Percentiles rank a stretch among this genome's conserved stretches.
These are phyloP conservation scores for Platismatia glauca DNA, from an alignment of 495 filamentous ascomycete genomes.

Conservation along the genomic window DNA sequence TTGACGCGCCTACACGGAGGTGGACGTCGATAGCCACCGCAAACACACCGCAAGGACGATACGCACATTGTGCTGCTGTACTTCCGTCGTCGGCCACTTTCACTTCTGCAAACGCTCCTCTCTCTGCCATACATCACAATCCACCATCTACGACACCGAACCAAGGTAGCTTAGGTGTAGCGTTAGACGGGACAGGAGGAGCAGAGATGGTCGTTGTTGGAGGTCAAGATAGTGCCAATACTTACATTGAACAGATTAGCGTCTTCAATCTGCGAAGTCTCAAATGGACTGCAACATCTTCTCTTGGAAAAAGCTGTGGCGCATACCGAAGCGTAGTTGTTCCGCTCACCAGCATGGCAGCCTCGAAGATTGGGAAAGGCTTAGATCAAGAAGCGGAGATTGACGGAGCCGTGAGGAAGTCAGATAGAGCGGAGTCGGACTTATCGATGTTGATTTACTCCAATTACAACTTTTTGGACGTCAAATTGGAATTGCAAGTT, in stretches of 20 bases:
- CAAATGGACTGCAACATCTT: constrained; percentile 84
- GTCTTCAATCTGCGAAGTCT: constrained; percentile 95
- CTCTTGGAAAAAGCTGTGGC: constrained; percentile 81
- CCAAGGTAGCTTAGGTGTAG: constrained; percentile 75
- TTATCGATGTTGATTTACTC: constrained; percentile 96
- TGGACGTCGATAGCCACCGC: constrained; percentile 78
- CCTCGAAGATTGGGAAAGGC: constrained; percentile 60
- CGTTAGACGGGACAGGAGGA: constrained; percentile 80
- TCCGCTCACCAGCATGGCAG: constrained; percentile 60
- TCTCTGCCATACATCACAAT: constrained; percentile 83
- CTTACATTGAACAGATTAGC: constrained; percentile 97
- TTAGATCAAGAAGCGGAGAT: constrained; percentile 31
- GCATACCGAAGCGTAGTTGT: constrained; percentile 94
- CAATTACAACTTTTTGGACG: constrained; percentile 97
- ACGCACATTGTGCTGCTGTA: constrained; percentile 93
- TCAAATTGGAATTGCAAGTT: constrained; percentile 89
- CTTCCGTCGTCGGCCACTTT: constrained; percentile 80
- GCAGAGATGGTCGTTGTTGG: constrained; percentile 97
- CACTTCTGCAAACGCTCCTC: constrained; percentile 68
- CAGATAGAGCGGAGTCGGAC: constrained; percentile 45
- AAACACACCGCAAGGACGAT: constrained; percentile 85
- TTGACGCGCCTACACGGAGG: constrained; percentile 71
- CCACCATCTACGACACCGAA: constrained; percentile 69
- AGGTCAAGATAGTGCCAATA: constrained; percentile 92
- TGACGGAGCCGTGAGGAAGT: constrained; percentile 30